Conservation (phyloP, 2,329 filamentous ascomycete species). For the Chaetomium sp. region DNA sequence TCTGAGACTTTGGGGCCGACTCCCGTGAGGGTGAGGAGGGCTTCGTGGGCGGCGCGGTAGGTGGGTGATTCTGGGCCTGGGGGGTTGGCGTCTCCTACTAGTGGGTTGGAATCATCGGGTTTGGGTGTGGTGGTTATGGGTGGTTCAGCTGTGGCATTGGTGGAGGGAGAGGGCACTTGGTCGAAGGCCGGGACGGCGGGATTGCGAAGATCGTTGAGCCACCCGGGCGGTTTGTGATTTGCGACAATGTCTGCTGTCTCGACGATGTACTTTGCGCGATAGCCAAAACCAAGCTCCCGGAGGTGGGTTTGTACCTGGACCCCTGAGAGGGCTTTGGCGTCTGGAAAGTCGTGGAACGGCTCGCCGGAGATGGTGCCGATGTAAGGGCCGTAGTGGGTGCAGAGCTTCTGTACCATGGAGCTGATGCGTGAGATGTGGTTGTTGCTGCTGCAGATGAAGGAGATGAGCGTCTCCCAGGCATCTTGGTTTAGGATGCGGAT, state of each 20-base stretch:
- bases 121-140: not conserved
- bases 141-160: not conserved
- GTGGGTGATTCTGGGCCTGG: slow-evolving; percentile 41
- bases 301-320: slow-evolving; percentile 73
- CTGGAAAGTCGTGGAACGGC: slow-evolving; percentile 81
- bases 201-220: slow-evolving; percentile 75
- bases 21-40: slow-evolving; percentile 71
- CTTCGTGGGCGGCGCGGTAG: slow-evolving; percentile 74
- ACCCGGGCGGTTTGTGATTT: slow-evolving; percentile 58
- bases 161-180: slow-evolving; percentile 8
- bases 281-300: slow-evolving; percentile 83
- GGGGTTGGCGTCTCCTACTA: not conserved
- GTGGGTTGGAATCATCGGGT: not conserved
- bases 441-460: slow-evolving; percentile 98
- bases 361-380: slow-evolving; percentile 64
- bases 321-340: slow-evolving; percentile 64
- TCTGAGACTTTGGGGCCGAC: slow-evolving; percentile 97
- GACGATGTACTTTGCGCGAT: slow-evolving; percentile 86
- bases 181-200: slow-evolving; percentile 59
- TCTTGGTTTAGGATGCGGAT: slow-evolving; percentile 91
- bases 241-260: slow-evolving; percentile 74
- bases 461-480: slow-evolving; percentile 87
- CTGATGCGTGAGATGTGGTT: slow-evolving; percentile 96
- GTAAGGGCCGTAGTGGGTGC: slow-evolving; percentile 72
- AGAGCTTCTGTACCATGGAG: slow-evolving; percentile 93